Conservation (phyloP, 352 stramenopile species). For the Phytophthora aleatoria region DNA sequence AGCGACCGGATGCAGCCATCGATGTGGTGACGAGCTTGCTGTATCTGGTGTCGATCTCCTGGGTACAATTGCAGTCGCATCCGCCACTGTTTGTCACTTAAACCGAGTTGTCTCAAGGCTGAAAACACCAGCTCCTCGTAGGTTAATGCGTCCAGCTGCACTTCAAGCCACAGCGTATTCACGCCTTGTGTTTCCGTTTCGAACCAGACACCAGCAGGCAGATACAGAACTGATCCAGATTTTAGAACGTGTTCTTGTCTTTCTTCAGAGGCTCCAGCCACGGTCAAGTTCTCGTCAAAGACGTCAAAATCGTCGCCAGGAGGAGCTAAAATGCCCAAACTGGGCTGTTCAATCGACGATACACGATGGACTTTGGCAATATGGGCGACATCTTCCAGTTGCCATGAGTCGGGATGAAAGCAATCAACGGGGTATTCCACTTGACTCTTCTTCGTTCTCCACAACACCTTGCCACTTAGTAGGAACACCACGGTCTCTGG, state of each 20-base stretch:
- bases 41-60: conserved; percentile 10
- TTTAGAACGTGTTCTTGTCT: conserved; percentile 23
- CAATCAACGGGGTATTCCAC: conserved; percentile 29
- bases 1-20: conserved; percentile 32
- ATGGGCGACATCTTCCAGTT: conserved; percentile 14
- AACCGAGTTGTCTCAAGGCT: conserved; percentile 39
- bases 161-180: conserved; percentile 46
- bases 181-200: conserved; percentile 24
- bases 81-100: conserved; percentile 33
- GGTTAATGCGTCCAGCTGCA: conserved; percentile 37
- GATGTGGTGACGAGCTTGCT: conserved; percentile 15
- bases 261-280: background rate
- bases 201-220: conserved; percentile 61
- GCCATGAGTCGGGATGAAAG: conserved; percentile 35
- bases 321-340: conserved; percentile 1
- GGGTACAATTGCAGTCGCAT: conserved; percentile 19
- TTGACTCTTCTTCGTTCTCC: conserved; percentile 27
- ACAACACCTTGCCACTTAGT: conserved; percentile 37
- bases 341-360: background rate
- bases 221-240: conserved; percentile 55
- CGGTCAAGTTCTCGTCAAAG: conserved; percentile 30
- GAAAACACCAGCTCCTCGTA: conserved; percentile 32
- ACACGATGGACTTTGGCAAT: conserved; percentile 29
- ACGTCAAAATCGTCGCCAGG: conserved; percentile 25
- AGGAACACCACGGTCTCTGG: conserved; percentile 48